Percentiles rank a stretch among this genome's conserved stretches.
Evolutionary conservation across 805 yeast species (phyloP).

Genomic region (Schwanniomyces polymorphus): DNA sequence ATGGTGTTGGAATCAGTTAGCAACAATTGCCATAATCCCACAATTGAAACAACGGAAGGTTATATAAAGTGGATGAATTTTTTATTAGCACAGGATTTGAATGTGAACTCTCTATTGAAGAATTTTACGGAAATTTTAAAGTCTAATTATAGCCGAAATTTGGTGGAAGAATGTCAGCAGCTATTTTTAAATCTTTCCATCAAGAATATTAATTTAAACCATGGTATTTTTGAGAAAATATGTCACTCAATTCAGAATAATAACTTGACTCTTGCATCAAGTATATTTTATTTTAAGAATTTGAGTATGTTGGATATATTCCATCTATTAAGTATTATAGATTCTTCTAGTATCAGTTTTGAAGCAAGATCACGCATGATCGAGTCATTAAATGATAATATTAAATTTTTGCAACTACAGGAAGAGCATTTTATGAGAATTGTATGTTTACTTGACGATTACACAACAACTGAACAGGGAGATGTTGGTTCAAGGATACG

Average conservation of each 20-base stretch:
- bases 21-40: conserved; percentile 34
- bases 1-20: not conserved
- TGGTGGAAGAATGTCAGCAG: conserved; percentile 9
- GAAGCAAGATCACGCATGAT: conserved; percentile 27
- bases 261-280: conserved; percentile 35
- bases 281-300: conserved; percentile 26
- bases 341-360: conserved; percentile 25
- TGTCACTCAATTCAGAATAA: conserved; percentile 37
- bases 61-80: conserved; percentile 19
- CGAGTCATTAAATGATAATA: conserved; percentile 16
- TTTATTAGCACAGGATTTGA: not conserved
- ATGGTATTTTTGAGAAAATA: conserved; percentile 25
- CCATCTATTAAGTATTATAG: conserved; percentile 24
- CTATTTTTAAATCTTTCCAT: conserved; percentile 14
- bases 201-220: conserved; percentile 2
- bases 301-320: conserved; percentile 7
- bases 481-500: conserved; percentile 88
- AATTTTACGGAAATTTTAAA: conserved; percentile 15
- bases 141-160: conserved; percentile 1
- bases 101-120: conserved; percentile 12
- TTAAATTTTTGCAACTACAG: conserved; percentile 5
- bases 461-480: conserved; percentile 77
- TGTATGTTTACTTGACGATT: conserved; percentile 61
- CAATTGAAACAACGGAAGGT: conserved; percentile 37
- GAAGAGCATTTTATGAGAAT: conserved; percentile 8